phyloP scores from a whole-genome alignment of 805 yeast genomes.

The Cyberlindnera japonica region DNA sequence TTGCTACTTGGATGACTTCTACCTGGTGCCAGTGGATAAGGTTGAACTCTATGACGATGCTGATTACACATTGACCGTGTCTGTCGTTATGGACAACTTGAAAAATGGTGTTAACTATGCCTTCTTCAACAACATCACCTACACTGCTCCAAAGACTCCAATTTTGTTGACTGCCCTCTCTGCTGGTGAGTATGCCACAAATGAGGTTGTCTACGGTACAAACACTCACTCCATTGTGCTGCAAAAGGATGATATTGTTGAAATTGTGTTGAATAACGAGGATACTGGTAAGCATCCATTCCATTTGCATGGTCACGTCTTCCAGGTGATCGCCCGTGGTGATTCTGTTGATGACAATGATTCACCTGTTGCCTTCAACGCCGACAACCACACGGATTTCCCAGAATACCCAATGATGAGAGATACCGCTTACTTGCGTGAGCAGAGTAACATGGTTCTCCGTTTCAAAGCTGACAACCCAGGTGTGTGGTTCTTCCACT shows the following conservation, averaged over 20 bases:
- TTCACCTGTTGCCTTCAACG: conserved; percentile 52
- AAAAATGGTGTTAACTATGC: conserved; percentile 78
- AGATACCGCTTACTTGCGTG: conserved; percentile 67
- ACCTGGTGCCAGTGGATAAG: conserved; percentile 59
- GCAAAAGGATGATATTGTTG: conserved; percentile 45
- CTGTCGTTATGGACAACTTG: conserved; percentile 66
- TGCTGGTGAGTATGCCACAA: conserved; percentile 52
- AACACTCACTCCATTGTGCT: conserved; percentile 24
- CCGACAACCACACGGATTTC: conserved; percentile 37
- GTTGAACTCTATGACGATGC: conserved; percentile 59
- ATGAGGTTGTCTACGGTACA: conserved; percentile 67
- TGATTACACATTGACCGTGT: conserved; percentile 64
- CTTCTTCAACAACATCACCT: conserved; percentile 65
- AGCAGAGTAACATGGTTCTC: conserved; percentile 63
- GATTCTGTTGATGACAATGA: conserved; percentile 48
- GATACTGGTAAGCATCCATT: conserved; percentile 81
- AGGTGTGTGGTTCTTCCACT: conserved; percentile 93
- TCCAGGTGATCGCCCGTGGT: conserved; percentile 58
- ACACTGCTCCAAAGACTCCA: conserved; percentile 66
- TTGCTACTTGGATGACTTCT: conserved; percentile 71
- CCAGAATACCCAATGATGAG: conserved; percentile 62
- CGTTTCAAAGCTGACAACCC: conserved; percentile 84
- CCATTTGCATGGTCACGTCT: conserved; percentile 73
- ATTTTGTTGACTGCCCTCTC: conserved; percentile 60
- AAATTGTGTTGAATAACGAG: conserved; percentile 70